Conservation (phyloP, 352 stramenopile genomes). For the Phytophthora citricola region DNA sequence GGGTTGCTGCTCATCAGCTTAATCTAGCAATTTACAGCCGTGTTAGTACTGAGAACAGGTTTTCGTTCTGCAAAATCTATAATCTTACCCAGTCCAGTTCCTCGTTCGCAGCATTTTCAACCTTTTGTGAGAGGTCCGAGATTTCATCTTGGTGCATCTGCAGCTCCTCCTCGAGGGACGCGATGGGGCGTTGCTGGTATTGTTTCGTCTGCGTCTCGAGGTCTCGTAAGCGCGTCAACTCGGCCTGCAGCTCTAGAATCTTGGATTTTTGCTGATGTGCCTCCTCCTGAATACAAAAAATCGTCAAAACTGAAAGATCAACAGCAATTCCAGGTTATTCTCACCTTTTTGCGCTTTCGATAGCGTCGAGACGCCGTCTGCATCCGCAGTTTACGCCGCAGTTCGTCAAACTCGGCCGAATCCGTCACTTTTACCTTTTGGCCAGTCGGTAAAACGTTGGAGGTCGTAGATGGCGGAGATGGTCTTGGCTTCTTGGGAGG, state of each 20-base stretch:
- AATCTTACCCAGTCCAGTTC: constrained; percentile 33
- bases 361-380: constrained; percentile 44
- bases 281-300: constrained; percentile 18
- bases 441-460: constrained; percentile 20
- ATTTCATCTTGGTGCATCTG: constrained; percentile 25
- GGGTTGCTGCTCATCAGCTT: constrained; percentile 17
- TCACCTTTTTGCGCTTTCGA: constrained; percentile 46
- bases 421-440: constrained; percentile 32
- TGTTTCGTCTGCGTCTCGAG: constrained; percentile 23
- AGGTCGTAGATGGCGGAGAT: not conserved
- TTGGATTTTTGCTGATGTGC: constrained; percentile 24
- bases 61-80: too few species aligned
- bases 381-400: constrained; percentile 41
- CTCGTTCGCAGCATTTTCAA: constrained; percentile 22
- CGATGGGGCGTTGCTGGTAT: constrained; percentile 25
- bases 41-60: too few species aligned
- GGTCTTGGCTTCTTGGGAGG: too few species aligned
- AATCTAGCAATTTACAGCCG: not conserved
- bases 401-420: constrained; percentile 27
- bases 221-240: constrained; percentile 27
- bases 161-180: constrained; percentile 36
- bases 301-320: not conserved
- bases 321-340: not conserved
- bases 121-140: constrained; percentile 13
- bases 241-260: constrained; percentile 22